Percentiles rank a stretch among this genome's conserved stretches.
These are phyloP conservation scores for Suhomyces guaymorum DNA, from an alignment of 1,139 yeast genomes.

Conservation along the genomic window DNA sequence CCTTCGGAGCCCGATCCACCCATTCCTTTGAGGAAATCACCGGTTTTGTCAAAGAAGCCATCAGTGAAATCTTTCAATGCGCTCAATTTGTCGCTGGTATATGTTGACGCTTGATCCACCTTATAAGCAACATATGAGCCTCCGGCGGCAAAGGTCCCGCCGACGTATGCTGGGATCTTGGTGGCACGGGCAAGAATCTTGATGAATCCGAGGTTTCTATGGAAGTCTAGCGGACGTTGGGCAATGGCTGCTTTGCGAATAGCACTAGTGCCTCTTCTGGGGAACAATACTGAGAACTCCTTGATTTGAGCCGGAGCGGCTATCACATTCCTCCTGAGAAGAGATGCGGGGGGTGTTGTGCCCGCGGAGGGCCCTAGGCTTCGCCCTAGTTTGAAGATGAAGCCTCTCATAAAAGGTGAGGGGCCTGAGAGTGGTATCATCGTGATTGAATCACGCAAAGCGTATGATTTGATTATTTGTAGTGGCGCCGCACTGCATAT, in stretches of 20 bases:
- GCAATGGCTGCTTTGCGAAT: neutral
- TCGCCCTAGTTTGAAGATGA: slow-evolving; percentile 5
- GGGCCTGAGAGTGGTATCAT: slow-evolving; percentile 2
- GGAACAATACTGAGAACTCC: slow-evolving; percentile 7
- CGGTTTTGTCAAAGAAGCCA: slow-evolving; percentile 45
- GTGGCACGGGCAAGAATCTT: slow-evolving; percentile 48
- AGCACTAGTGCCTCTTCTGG: slow-evolving; percentile 1
- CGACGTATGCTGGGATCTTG: slow-evolving; percentile 75
- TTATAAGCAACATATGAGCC: slow-evolving; percentile 91
- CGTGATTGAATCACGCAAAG: slow-evolving; percentile 2
- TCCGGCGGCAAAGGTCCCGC: slow-evolving; percentile 92
- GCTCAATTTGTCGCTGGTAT: slow-evolving; percentile 64
- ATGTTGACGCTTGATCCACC: slow-evolving; percentile 80
- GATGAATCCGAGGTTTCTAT: slow-evolving; percentile 46
- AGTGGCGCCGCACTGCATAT: slow-evolving; percentile 9
- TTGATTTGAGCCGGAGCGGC: slow-evolving; percentile 1
- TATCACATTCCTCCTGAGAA: slow-evolving; percentile 1
- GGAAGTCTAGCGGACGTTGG: slow-evolving; percentile 5
- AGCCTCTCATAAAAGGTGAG: slow-evolving; percentile 6
- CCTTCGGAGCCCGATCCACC: slow-evolving; percentile 15
- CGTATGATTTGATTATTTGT: slow-evolving; percentile 5
- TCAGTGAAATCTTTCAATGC: slow-evolving; percentile 60
- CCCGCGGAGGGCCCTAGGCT: neutral
- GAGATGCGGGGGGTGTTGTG: neutral
- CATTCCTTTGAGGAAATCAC: slow-evolving; percentile 39